Base-by-base conservation (phyloP, 2,329 filamentous ascomycete species). In the Rasamsonia emersonii region DNA sequence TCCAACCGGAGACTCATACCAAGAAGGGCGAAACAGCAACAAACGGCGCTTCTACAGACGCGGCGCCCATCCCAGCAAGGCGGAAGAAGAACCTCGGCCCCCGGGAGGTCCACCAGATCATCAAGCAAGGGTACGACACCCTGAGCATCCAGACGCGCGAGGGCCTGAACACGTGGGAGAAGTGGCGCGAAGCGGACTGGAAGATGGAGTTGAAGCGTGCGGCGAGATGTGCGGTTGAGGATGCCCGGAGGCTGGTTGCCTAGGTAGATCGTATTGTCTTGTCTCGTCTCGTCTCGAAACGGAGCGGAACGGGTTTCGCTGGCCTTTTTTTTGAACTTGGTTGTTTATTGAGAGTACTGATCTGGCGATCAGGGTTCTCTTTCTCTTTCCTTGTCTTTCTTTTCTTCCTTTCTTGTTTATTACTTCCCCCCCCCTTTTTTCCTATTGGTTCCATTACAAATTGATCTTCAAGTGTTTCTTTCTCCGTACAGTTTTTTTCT, bases 121-220 rank as follows among this genome's bases (percentile, higher is more conserved):
- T 98, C 58, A 93, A 93, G 63, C 82, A 93, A 56, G 91, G 91
- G 0, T 96, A 96, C 51, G 89, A 96, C 58, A 94, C 88, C 20
- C 61, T 98, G 48, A 89, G 82, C 41, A 93, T 98, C 33, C 84
- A 93, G 59, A 78, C 85, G 0, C 86, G 80, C 49, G 88, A 93
- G 52, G 88, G 84, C 0, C 57, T 93, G 44, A 88, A 89, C 54
- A 76, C 78, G 21, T 93, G 86, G 84, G 83, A 86, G 43, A 75
- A 71, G 52, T 96, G 84, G 56, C 70, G 89, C 9, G 91, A 96
- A 64, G 82, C 82, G 2, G 86, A 94, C 43, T 80, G 86, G 65
- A 82, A 86, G 61, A 73, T 71, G 4, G 65, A 91, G 46, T 60
- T 98, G 56, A 98, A 98, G 71, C 86, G 82, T 62, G 79, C 89